Conservation (phyloP, 2,329 filamentous ascomycete genomes). For the Phialophora tarda region DNA sequence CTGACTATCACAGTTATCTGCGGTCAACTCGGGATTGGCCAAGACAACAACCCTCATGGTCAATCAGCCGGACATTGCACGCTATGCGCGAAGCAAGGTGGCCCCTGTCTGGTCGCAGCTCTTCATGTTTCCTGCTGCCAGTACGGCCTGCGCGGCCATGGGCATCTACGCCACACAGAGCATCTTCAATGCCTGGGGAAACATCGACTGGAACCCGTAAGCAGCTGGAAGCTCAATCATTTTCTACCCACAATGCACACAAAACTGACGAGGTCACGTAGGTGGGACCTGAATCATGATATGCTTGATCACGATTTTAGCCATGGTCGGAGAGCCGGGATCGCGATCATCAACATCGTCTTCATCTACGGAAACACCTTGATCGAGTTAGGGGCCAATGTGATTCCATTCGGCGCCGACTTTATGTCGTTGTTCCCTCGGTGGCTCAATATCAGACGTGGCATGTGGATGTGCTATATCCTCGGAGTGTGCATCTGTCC, state of each 20-base stretch:
- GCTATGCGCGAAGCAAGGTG: constrained; percentile 43
- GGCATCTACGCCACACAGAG: constrained; percentile 54
- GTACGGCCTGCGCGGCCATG: constrained; percentile 51
- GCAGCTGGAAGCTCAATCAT: constrained; percentile 37
- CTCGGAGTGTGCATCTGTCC: constrained; percentile 51
- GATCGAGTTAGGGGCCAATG: constrained; percentile 24
- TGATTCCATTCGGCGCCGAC: constrained; percentile 54
- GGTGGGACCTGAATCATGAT: constrained; percentile 27
- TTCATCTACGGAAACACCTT: constrained; percentile 26
- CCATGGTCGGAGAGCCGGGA: constrained; percentile 20
- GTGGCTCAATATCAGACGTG: constrained; percentile 59
- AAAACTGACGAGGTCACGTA: background rate
- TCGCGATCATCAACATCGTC: constrained; percentile 24
- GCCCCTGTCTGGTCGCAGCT: constrained; percentile 52
- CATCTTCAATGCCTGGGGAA: constrained; percentile 52
- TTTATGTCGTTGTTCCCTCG: constrained; percentile 58
- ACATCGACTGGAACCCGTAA: constrained; percentile 29
- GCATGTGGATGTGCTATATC: constrained; percentile 46
- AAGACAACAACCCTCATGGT: constrained; percentile 49
- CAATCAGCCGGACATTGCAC: constrained; percentile 54
- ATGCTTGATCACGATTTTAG: constrained; percentile 29
- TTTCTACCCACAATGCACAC: too few species aligned
- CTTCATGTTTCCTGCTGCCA: constrained; percentile 50
- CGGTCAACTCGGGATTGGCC: constrained; percentile 50
- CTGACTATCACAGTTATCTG: constrained; percentile 45